These are phyloP conservation scores for Fusarium penzigii DNA, from an alignment of 2,329 filamentous ascomycete genomes.

Conservation along the genomic window DNA sequence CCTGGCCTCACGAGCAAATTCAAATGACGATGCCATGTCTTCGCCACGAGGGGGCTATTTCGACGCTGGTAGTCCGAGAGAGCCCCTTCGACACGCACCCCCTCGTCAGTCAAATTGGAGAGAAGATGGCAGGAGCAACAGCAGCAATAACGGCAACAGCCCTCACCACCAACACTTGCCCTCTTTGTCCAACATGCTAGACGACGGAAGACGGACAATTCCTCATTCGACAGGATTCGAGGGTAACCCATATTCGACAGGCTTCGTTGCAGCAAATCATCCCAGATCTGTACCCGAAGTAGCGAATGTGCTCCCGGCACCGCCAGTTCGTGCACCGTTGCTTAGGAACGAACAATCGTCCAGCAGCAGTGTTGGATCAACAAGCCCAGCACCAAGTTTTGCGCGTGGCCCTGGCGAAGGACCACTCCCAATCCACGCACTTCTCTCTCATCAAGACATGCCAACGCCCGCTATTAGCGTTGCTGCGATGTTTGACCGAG, in stretches of 20 bases:
- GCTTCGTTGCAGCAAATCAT: constrained; percentile 33
- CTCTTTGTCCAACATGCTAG: constrained; percentile 50
- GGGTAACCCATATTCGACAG: constrained; percentile 26
- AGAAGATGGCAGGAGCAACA: constrained; percentile 21
- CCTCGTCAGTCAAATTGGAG: constrained; percentile 31
- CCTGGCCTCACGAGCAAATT: constrained; percentile 36
- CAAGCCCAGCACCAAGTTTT: constrained; percentile 38
- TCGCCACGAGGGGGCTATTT: constrained; percentile 44
- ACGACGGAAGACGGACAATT: constrained; percentile 32
- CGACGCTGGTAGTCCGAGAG: constrained; percentile 34
- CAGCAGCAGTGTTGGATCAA: constrained; percentile 43
- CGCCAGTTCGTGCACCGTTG: constrained; percentile 35
- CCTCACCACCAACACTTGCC: constrained; percentile 42
- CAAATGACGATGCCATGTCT: constrained; percentile 44
- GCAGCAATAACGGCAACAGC: constrained; percentile 19
- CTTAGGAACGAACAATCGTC: constrained; percentile 50
- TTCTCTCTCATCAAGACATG: constrained; percentile 46
- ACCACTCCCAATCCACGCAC: constrained; percentile 54
- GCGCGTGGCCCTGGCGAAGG: constrained; percentile 50
- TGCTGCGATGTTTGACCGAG: constrained; percentile 21
- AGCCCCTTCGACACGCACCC: constrained; percentile 29
- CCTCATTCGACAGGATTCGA: constrained; percentile 21
- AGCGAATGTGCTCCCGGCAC: constrained; percentile 29
- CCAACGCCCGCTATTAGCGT: constrained; percentile 14
- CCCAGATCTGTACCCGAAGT: constrained; percentile 30